Evolutionary conservation across 83 land plant species (phyloP).

Genomic region (Picea engelmannii): DNA sequence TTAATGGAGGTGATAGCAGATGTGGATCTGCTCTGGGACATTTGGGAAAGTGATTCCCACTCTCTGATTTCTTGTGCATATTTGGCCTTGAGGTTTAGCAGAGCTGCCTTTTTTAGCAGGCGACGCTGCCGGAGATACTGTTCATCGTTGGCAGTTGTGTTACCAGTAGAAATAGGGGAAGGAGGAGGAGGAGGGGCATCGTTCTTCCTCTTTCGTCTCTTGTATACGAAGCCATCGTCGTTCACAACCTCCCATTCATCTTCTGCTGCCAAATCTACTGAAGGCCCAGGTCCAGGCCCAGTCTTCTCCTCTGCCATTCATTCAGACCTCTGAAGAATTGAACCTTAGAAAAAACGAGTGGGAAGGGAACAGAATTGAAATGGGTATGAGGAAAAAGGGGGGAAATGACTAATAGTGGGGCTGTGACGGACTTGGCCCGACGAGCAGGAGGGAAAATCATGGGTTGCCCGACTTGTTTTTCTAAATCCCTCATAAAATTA

Average conservation of each 20-base stretch:
- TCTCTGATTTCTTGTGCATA: slow-evolving; percentile 33
- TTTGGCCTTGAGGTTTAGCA: slow-evolving; percentile 23
- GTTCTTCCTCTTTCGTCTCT: slow-evolving; percentile 36
- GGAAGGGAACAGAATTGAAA: no score
- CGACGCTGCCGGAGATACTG: slow-evolving; percentile 18
- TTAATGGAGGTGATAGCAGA: background rate
- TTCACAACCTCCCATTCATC: slow-evolving; percentile 55
- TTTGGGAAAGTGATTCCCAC: slow-evolving; percentile 40
- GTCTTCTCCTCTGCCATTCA: background rate
- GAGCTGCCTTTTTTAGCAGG: slow-evolving; percentile 19
- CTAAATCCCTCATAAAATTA: no score
- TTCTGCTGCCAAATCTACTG: background rate
- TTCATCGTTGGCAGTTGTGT: no score
- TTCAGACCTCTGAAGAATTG: background rate
- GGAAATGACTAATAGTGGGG: no score
- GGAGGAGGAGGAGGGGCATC: background rate
- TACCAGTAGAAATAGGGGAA: no score
- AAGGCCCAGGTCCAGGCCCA: background rate
- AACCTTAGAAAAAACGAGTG: no score
- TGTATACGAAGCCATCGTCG: slow-evolving; percentile 53
- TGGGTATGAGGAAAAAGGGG: no score
- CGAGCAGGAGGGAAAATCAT: no score
- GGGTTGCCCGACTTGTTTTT: no score
- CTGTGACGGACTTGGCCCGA: no score
- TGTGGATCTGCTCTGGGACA: background rate